phyloP scores from a whole-genome alignment of 1,284 basidiomycete species.

The Moniliella sp. region DNA sequence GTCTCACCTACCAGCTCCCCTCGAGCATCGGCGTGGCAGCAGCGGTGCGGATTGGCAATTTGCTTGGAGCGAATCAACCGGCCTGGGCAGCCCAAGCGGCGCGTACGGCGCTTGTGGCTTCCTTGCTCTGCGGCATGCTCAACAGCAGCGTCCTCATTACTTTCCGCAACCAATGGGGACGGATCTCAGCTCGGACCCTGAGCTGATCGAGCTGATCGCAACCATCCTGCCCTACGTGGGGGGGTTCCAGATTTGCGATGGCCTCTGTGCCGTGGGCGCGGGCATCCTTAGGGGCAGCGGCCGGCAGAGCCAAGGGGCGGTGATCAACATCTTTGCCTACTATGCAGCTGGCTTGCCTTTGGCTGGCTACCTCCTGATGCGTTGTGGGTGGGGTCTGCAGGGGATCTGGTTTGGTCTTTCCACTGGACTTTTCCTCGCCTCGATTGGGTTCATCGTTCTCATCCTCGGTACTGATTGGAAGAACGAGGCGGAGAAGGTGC shows the following conservation, averaged over 20 bases:
- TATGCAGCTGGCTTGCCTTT: too few species aligned
- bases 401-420: slow-evolving; percentile 39
- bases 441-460: slow-evolving; percentile 28
- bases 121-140: too few species aligned
- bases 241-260: slow-evolving; percentile 50
- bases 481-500: too few species aligned
- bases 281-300: slow-evolving; percentile 59
- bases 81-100: slow-evolving; percentile 38
- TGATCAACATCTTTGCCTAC: slow-evolving; percentile 38
- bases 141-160: slow-evolving; percentile 48
- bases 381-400: slow-evolving; percentile 24
- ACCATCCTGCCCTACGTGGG: slow-evolving; percentile 48
- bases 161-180: slow-evolving; percentile 54
- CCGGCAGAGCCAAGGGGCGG: slow-evolving; percentile 39
- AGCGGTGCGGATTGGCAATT: too few species aligned
- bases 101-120: slow-evolving; percentile 17
- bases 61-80: too few species aligned
- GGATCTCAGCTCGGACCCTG: slow-evolving; percentile 62
- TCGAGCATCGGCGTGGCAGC: slow-evolving; percentile 55
- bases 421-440: slow-evolving; percentile 35
- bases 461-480: slow-evolving; percentile 37
- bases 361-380: too few species aligned
- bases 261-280: slow-evolving; percentile 46
- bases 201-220: slow-evolving; percentile 48
- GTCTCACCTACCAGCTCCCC: slow-evolving; percentile 64